Percentiles rank a stretch among this genome's conserved stretches.
Conservation (phyloP, 169 alveolate species). For the Cystoisospora suis region DNA sequence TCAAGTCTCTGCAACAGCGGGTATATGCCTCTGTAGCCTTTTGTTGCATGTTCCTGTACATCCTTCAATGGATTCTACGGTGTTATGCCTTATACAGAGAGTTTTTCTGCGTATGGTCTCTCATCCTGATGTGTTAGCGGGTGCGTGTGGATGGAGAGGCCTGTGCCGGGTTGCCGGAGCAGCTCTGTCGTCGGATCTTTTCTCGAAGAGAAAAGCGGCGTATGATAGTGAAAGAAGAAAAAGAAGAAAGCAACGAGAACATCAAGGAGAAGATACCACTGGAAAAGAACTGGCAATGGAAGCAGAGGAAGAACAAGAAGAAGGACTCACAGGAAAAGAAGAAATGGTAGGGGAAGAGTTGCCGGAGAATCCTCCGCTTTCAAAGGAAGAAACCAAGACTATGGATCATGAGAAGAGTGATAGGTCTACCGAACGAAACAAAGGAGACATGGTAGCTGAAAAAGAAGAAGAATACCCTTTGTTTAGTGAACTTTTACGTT, state of each 20-base stretch:
- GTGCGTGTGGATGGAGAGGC: not conserved
- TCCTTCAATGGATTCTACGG: not conserved
- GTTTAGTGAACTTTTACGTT: not conserved
- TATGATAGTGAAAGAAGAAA: too few species aligned
- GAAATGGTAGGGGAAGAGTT: not conserved
- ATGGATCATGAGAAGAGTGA: too few species aligned
- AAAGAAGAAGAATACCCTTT: not conserved
- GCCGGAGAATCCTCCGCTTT: not conserved
- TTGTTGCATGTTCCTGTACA: not conserved
- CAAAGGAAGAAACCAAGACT: too few species aligned
- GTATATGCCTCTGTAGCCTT: not conserved
- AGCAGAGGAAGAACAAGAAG: not conserved
- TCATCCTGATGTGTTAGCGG: not conserved
- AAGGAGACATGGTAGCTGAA: not conserved
- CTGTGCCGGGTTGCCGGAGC: not conserved
- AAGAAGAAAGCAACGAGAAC: not conserved
- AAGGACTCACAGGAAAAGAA: not conserved
- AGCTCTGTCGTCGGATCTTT: not conserved
- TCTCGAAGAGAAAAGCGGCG: not conserved
- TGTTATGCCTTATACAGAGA: not conserved
- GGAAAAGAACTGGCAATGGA: not conserved
- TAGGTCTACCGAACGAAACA: too few species aligned
- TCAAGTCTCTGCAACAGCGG: conserved; percentile 1
- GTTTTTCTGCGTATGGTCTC: not conserved
- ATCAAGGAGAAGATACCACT: not conserved